A percentile compares a stretch with the other conserved stretches of the same genome.
phyloP scores from a whole-genome alignment of 768 basidiomycete species.

The Psilocybe cubensis region DNA sequence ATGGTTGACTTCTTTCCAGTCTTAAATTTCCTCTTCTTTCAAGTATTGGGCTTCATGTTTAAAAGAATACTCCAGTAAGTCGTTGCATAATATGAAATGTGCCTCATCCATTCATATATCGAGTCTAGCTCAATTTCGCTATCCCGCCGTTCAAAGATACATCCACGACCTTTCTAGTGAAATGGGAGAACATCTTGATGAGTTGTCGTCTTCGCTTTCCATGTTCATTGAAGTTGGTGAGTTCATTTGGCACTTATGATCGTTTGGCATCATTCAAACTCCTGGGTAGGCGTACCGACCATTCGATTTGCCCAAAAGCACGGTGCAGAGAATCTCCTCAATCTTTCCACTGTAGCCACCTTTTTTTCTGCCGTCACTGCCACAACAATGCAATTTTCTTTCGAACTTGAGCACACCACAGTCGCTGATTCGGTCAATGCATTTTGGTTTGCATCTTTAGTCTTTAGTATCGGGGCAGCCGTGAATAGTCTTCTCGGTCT shows the following conservation, averaged over 20 bases:
- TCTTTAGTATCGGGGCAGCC: constrained; percentile 78
- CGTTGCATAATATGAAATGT: neutral
- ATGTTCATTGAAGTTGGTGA: constrained; percentile 79
- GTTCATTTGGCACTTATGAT: constrained; percentile 17
- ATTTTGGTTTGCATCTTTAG: constrained; percentile 77
- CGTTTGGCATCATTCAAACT: neutral
- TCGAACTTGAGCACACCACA: constrained; percentile 35
- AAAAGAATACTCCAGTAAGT: constrained; percentile 60
- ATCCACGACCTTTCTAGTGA: constrained; percentile 76
- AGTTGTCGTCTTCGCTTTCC: constrained; percentile 65
- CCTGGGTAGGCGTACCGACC: constrained; percentile 63
- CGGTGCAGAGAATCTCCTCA: constrained; percentile 68
- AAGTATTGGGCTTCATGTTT: constrained; percentile 81
- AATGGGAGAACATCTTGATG: constrained; percentile 76
- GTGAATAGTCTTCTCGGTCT: constrained; percentile 79
- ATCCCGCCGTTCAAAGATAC: constrained; percentile 73
- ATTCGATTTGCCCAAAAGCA: constrained; percentile 80
- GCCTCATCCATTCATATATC: neutral
- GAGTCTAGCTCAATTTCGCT: constrained; percentile 73
- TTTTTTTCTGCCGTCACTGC: constrained; percentile 80
- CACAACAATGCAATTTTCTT: constrained; percentile 73
- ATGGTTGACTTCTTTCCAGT: neutral
- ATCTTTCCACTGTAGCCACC: constrained; percentile 76
- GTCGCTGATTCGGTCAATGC: constrained; percentile 62
- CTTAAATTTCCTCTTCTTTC: neutral